Evolutionary conservation across 768 basidiomycete genomes (phyloP), one percentile per base, ranked within the genome.

Genomic region (Calocybe gangraenosa): DNA sequence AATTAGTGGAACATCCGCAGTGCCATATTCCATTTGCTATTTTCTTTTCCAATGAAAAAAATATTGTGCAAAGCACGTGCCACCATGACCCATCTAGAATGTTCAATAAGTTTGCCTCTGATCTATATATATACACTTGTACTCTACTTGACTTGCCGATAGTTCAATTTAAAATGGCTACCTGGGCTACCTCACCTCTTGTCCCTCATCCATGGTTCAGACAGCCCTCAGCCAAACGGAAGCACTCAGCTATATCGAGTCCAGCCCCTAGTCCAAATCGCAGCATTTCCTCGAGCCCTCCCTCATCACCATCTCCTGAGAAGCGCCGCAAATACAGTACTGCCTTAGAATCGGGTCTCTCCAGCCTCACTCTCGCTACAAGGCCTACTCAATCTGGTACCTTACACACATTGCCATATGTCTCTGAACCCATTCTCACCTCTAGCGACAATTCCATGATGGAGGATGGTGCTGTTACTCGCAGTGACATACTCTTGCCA

Each of bases 291-390:
- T 48, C 37, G 21, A 52, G 42, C 38, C 50, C 31, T 42, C 50
- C 44, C 34, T 30, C 9, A 13, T 53, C 53, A 14, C 42, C 49
- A 14, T 60, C 59, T 40, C 62, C 67, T 18, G 58, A 55, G 14
- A 81, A 83, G 60, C 74, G 80, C 7, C 69, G 67, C 42, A 69
- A 72, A 53, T 74, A 64, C 55, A n/a, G n/a, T 68, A 59, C 51
- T 28, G 64, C 65, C 15, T 65, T 85, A 3, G 83, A 86, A 62
- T 66, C 65, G 40, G 79, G 78, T 1, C 62, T 86, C 37, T 79
- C 81, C 15, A 70, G 76, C 52, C 69, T 86, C 35, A 65, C 64
- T 15, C 55, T 73, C 47, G 53, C 57, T 33, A 46, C 51, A 34
- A 44, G 56, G 40, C 25, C 60, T 2, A 44, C 41, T 4, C 42